These are phyloP conservation scores for Phytopythium mirpurense DNA, from an alignment of 352 stramenopile genomes.

Conservation along the genomic window DNA sequence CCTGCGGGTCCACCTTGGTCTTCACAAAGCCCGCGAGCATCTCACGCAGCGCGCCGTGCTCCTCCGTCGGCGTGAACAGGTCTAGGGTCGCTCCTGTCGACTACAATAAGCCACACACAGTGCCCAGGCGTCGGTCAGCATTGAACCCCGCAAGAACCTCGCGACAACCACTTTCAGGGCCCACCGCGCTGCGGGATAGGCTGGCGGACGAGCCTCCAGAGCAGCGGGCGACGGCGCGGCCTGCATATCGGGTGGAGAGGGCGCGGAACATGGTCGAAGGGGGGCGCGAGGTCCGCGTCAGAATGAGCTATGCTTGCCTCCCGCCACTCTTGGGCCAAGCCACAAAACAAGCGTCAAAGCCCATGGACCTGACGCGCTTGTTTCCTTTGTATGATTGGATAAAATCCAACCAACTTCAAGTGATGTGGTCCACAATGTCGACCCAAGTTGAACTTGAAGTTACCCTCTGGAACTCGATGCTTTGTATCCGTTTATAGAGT, in stretches of 20 bases:
- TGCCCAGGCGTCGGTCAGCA: background rate
- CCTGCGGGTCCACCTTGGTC: slow-evolving; percentile 96
- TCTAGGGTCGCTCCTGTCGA: slow-evolving; percentile 34
- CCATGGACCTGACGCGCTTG: background rate
- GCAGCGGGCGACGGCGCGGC: background rate
- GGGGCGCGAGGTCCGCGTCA: background rate
- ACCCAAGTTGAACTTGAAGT: slow-evolving; percentile 21
- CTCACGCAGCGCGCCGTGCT: slow-evolving; percentile 86
- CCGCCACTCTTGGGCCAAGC: background rate
- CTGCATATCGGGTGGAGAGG: slow-evolving; percentile 9
- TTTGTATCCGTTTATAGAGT: background rate
- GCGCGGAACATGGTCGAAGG: slow-evolving; percentile 17
- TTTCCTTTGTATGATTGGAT: slow-evolving; percentile 6
- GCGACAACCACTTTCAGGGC: background rate
- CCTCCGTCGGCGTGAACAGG: slow-evolving; percentile 86
- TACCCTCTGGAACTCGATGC: background rate
- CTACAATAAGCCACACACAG: background rate
- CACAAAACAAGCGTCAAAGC: slow-evolving; percentile 2
- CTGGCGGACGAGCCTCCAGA: slow-evolving; percentile 4
- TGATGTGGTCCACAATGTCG: slow-evolving; percentile 13
- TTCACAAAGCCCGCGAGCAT: slow-evolving; percentile 94
- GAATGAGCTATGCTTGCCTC: slow-evolving; percentile 10
- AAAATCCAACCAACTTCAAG: slow-evolving; percentile 24
- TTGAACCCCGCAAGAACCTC: background rate
- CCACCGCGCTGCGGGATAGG: slow-evolving; percentile 13